Conservation (phyloP, 257 asterid genomes). For the Ophiorrhiza pumila region DNA sequence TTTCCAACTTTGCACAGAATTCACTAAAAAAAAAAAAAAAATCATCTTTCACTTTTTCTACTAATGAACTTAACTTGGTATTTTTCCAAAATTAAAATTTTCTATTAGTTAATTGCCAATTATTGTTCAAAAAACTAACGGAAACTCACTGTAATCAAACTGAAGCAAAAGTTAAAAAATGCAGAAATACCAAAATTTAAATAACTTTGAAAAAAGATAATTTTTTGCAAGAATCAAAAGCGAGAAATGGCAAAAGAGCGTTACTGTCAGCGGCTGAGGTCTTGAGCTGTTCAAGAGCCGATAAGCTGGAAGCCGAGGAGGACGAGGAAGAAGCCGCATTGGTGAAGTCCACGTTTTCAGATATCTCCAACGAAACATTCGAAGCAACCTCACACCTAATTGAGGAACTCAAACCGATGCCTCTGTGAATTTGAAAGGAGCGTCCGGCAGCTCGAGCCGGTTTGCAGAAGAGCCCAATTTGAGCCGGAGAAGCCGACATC, state of each 20-base stretch:
- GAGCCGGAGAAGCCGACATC: slow-evolving; percentile 39
- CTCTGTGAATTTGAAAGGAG: slow-evolving; percentile 15
- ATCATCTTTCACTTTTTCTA: neutral
- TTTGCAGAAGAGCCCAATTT: slow-evolving; percentile 37
- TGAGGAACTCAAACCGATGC: slow-evolving; percentile 12
- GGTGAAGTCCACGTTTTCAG: slow-evolving; percentile 31
- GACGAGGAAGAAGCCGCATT: slow-evolving; percentile 52
- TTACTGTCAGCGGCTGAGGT: slow-evolving; percentile 82
- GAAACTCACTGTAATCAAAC: neutral
- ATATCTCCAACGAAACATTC: slow-evolving; percentile 33
- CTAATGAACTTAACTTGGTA: neutral
- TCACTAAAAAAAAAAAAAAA: neutral
- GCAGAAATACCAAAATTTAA: neutral
- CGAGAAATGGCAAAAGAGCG: neutral
- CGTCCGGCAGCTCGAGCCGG: slow-evolving; percentile 44
- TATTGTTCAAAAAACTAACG: no score
- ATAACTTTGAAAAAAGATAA: neutral
- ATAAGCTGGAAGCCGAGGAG: slow-evolving; percentile 67
- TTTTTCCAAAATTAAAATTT: neutral
- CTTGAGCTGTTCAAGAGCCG: slow-evolving; percentile 86
- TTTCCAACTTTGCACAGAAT: neutral
- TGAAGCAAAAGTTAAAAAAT: neutral
- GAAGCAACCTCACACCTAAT: slow-evolving; percentile 54
- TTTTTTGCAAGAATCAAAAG: neutral
- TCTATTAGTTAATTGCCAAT: no score